A percentile compares a stretch with the other conserved stretches of the same genome.
These are phyloP conservation scores for Syncephalastrum monosporum DNA, from an alignment of 371 early-diverging fungal species.

Conservation along the genomic window DNA sequence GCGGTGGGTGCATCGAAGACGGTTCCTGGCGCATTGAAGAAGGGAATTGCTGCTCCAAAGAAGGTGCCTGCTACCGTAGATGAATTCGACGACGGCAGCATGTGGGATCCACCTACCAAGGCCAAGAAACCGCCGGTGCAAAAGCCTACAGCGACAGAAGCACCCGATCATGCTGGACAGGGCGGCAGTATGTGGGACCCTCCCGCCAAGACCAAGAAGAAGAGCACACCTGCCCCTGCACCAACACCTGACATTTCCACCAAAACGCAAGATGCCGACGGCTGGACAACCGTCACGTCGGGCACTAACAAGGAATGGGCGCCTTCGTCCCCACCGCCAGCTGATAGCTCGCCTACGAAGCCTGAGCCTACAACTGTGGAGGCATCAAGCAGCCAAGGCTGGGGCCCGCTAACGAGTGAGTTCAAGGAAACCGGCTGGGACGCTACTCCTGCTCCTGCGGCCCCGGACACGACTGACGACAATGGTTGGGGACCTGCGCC, in stretches of 20 bases:
- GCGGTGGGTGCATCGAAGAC: conserved; percentile 1
- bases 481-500: conserved; percentile 3
- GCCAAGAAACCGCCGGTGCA: no score
- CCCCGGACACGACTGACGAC: not conserved
- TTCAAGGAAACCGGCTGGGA: no score
- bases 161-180: not conserved
- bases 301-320: no score
- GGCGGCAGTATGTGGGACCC: not conserved
- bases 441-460: no score
- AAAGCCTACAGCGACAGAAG: not conserved
- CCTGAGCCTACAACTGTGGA: no score
- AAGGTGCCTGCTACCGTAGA: not conserved
- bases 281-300: no score
- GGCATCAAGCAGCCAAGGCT: no score
- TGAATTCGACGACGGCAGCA: not conserved
- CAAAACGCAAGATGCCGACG: no score
- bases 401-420: no score
- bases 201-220: conserved; percentile 1
- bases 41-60: not conserved
- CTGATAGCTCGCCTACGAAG: no score
- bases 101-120: no score
- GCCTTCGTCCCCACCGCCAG: no score
- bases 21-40: not conserved
- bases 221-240: not conserved
- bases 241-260: not conserved